Evolutionary conservation across 2,329 filamentous ascomycete genomes (phyloP), one percentile per base, ranked within the genome.

Genomic region (Penicillium decumbens): DNA sequence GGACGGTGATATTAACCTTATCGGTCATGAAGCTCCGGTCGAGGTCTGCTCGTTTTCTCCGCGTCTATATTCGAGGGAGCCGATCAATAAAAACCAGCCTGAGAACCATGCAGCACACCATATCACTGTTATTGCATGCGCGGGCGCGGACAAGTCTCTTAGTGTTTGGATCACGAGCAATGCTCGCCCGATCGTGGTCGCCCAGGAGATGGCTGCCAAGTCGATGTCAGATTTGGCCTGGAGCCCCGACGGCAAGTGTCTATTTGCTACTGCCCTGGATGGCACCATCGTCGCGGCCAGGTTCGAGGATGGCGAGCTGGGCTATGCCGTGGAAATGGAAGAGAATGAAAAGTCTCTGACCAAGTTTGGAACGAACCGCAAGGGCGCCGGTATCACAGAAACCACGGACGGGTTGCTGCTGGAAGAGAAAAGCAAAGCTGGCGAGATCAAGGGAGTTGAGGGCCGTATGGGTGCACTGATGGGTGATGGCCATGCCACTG

Each of bases 101-200:
- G 72, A 75, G 9, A 71, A 46, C 13, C 63, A 72, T 56, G 55
- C 66, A 8, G 61, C 66, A 54, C 59, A 73, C 64, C 79, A 83
- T 13, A 89, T 96, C 3, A 97, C 92, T 0, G 92, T 98, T 0
- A 95, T 98, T 60, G 93, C 95, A 7, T 97, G 92, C 54, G 93
- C 92, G 5, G 95, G 93, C 3, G 93, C 95, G 64, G 93, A 98
- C 68, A 97, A 96, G 71, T 93, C 91, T 2, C 73, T 98, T 37
- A 96, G 89, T 63, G 86, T 98, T 32, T 98, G 93, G 93, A 97
- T 96, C 61, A 98, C 95, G 1, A 95, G 90, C 64, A 95, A 89
- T 23, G 91, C 93, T 0, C 79, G 93, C 20, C 93, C 93, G 0
- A 85, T 97, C 18, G 85, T 96, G 18, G 90, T 97, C 45, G 79